Percentiles rank a stretch among this genome's conserved stretches.
These are phyloP conservation scores for Sistotremastrum suecicum DNA, from an alignment of 768 basidiomycete species.

Conservation along the genomic window DNA sequence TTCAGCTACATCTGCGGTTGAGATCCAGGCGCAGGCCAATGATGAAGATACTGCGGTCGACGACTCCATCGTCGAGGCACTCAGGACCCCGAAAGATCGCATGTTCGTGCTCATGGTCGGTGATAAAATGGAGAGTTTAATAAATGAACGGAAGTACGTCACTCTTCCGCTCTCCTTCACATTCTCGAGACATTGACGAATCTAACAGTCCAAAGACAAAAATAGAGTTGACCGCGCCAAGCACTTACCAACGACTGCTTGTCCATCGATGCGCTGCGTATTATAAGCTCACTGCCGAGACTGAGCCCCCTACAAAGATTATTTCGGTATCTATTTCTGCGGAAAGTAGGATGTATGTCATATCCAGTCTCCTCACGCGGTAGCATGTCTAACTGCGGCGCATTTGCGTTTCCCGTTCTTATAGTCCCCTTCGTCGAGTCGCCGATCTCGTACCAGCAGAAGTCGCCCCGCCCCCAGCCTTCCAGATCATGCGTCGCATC, in stretches of 20 bases:
- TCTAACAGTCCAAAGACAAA: slow-evolving; percentile 25
- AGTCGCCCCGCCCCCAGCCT: slow-evolving; percentile 52
- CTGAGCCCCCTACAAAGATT: slow-evolving; percentile 45
- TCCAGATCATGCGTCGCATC: slow-evolving; percentile 77
- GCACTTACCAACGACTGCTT: slow-evolving; percentile 74
- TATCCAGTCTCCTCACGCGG: slow-evolving; percentile 1
- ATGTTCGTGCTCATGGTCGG: slow-evolving; percentile 82
- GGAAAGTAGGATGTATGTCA: slow-evolving; percentile 66
- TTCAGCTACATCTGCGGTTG: not conserved
- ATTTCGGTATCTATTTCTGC: slow-evolving; percentile 41
- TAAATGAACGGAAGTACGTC: slow-evolving; percentile 58
- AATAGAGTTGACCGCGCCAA: slow-evolving; percentile 52
- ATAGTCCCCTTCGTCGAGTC: slow-evolving; percentile 55
- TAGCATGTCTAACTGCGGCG: slow-evolving; percentile 6
- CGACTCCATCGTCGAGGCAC: slow-evolving; percentile 71
- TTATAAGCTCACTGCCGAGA: slow-evolving; percentile 62
- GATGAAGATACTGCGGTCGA: slow-evolving; percentile 27
- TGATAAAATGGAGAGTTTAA: slow-evolving; percentile 70
- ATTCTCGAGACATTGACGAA: no score
- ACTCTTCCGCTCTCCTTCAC: not conserved
- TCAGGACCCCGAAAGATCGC: slow-evolving; percentile 68
- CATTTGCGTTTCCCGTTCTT: slow-evolving; percentile 7
- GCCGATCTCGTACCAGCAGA: slow-evolving; percentile 70
- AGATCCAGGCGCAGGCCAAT: not conserved
- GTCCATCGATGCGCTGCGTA: slow-evolving; percentile 78